Evolutionary conservation across 495 filamentous ascomycete genomes (phyloP), one percentile per base, ranked within the genome.

Genomic region (Hypoxylon rickii): DNA sequence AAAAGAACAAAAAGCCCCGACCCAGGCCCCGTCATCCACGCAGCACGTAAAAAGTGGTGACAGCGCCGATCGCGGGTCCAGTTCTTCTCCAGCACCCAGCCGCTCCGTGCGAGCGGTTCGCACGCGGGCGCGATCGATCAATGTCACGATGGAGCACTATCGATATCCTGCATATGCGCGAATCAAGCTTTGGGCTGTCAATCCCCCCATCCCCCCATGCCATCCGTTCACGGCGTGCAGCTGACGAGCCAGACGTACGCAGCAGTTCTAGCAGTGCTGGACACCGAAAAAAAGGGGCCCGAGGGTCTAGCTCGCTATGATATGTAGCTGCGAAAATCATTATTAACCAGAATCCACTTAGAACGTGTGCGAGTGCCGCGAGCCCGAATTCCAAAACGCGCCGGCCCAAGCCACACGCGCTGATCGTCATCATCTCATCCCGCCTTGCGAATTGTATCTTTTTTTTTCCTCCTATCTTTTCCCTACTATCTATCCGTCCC

Each of bases 381-480:
- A 49, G 34, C 40, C 33, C 17, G 41, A 44, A 61, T 55, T 61
- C 41, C 45, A 55, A 61, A 55, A 61, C 51, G 37, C 41, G 45
- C 58, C 58, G 51, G 50, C 7, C 20, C 51, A 61, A 61, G 58
- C 51, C 46, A 55, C 51, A 17, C 20, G 44, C 41, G 58, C 51
- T 51, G 58, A 55, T 61, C 51, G 21, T 61, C 58, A 61, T 61
- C 57, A 61, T 34, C 40, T 39, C n/a, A n/a, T n/a, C n/a, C n/a
- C 51, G 43, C 24, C 44, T 37, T 50, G 33, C 36, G n/a, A 17
- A 37, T n/a, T n/a, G n/a, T n/a, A n/a, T n/a, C n/a, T n/a, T n/a
- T n/a, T n/a, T n/a, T n/a, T n/a, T n/a, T n/a, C n/a, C n/a, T n/a
- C n/a, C n/a, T n/a, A n/a, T n/a, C n/a, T n/a, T n/a, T n/a, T n/a